Base-by-base conservation (phyloP, 2,329 filamentous ascomycete species). In the Tolypocladium sp. region DNA sequence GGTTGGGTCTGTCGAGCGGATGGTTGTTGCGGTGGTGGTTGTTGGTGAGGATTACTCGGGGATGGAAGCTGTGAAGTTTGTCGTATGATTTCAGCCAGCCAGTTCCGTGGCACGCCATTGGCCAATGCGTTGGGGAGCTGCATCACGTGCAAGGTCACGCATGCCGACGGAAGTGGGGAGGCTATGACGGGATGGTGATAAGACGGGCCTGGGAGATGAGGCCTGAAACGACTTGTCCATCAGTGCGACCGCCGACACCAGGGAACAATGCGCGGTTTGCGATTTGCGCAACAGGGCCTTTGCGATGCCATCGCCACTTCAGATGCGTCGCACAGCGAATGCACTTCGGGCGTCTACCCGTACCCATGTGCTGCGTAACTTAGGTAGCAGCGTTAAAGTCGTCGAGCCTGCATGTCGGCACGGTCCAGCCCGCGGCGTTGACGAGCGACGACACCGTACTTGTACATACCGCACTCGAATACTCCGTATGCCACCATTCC, bases 1-100 rank as follows among this genome's bases (percentile, higher is more conserved):
- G 58, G 55, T 56, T 44, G 33, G 30, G 55, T 41, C 35, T 30
- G 56, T 41, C 27, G 44, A 25, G 5, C 27, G 2, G 30, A 22
- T 33, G 40, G 49, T 57, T 38, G 41, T 58, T 62, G 59, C 56
- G 61, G 58, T 62, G 60, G 60, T 52, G 61, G 58, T 60, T 61
- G 64, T 58, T 59, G 60, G 60, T 63, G 61, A 51, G 30, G 62
- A 49, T 61, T 41, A 44, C 41, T 22, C 9, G 46, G 42, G 10
- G 44, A 52, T 10, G 37, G 46, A 57, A 49, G 44, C 49, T 52
- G 17, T 52, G 15, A 41, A 52, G 56, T 40, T 57, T 57, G 30
- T 57, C 30, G 56, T 40, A 52, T 52, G 44, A 57, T 51, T 46
- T 38, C 56, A 35, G 56, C 22, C 35, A 41, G 17, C 56, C 35